Conservation (phyloP, 106 monocot genomes). For the Dendrobium officinale region DNA sequence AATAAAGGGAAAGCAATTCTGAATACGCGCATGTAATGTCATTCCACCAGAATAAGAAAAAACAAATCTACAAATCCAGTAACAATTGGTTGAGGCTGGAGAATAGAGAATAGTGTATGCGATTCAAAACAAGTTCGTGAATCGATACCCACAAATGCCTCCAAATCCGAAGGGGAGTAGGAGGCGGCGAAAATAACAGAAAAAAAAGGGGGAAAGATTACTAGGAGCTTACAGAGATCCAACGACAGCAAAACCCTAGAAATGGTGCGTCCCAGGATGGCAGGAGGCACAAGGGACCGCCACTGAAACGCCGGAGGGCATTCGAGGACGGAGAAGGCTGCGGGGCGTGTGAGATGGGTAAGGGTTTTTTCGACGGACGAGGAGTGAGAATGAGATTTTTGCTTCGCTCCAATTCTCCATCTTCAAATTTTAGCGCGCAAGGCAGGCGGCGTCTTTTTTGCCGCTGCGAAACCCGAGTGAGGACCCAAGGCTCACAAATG, state of each 20-base stretch:
- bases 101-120: background rate
- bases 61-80: background rate
- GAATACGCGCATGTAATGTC: background rate
- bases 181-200: background rate
- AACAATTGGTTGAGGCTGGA: background rate
- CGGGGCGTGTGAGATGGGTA: background rate
- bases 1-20: background rate
- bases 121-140: background rate
- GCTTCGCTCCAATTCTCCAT: background rate
- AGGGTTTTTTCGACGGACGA: background rate
- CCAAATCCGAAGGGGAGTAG: background rate
- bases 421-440: slow-evolving; percentile 4
- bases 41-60: background rate
- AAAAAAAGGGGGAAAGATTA: background rate
- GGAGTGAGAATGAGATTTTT: background rate
- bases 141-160: background rate
- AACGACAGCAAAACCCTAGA: background rate
- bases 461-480: background rate
- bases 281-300: background rate
- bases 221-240: background rate
- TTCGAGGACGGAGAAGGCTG: background rate
- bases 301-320: background rate
- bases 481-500: no score
- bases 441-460: background rate
- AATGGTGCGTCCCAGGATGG: background rate